These are phyloP conservation scores for Cyberlindnera veronae DNA, from an alignment of 805 yeast species.

Conservation along the genomic window DNA sequence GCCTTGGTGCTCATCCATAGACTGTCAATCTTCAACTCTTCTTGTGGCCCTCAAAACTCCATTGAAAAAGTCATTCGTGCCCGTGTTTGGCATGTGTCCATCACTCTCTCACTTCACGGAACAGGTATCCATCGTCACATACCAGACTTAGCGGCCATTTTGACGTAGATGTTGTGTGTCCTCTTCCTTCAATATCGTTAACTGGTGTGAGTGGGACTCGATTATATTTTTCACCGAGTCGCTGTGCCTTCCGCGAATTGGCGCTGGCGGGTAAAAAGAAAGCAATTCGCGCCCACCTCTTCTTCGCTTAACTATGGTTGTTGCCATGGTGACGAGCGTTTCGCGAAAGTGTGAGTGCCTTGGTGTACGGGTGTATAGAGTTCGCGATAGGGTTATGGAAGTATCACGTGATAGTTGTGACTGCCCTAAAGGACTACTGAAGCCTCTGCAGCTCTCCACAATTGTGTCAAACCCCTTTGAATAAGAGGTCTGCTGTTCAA, in stretches of 20 bases:
- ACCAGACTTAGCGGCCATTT: slow-evolving; percentile 56
- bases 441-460: too few species aligned
- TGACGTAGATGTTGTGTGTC: slow-evolving; percentile 20
- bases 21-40: too few species aligned
- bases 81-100: too few species aligned
- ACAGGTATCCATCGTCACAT: slow-evolving; percentile 26
- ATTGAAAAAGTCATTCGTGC: too few species aligned
- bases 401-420: background rate
- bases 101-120: background rate
- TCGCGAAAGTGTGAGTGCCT: too few species aligned
- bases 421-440: too few species aligned
- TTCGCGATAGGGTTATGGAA: background rate
- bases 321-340: slow-evolving; percentile 2
- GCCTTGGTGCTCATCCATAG: too few species aligned
- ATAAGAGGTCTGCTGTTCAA: too few species aligned
- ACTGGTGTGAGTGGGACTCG: background rate
- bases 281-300: background rate
- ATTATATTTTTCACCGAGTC: slow-evolving; percentile 19
- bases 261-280: slow-evolving; percentile 2
- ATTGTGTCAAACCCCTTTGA: too few species aligned
- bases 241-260: background rate
- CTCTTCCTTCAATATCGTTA: background rate
- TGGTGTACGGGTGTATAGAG: background rate
- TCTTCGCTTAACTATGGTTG: background rate
- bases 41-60: too few species aligned